Percentiles rank a stretch among this genome's conserved stretches.
These are phyloP conservation scores for Magnolia sinica DNA, from an alignment of 164 flowering plant species.

Conservation along the genomic window DNA sequence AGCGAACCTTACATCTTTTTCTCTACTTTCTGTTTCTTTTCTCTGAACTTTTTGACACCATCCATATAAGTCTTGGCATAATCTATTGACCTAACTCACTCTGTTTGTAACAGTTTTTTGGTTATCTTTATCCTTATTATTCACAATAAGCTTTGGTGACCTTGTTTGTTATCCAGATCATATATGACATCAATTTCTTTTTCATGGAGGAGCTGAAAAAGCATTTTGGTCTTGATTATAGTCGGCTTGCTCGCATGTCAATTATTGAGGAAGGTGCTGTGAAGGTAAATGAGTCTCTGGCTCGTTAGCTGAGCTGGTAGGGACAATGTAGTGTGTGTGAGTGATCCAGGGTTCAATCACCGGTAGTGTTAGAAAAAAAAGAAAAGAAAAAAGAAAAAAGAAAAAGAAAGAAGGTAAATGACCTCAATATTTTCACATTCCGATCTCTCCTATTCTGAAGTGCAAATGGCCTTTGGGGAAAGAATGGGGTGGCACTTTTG, in stretches of 20 bases:
- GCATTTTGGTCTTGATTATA: constrained; percentile 42
- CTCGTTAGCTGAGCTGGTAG: not conserved
- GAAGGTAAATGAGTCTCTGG: constrained; percentile 32
- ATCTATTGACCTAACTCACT: not conserved
- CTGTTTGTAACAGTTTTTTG: not conserved
- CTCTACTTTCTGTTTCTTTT: not conserved
- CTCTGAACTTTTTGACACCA: not conserved
- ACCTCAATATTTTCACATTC: not conserved
- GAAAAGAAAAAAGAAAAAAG: too few species aligned
- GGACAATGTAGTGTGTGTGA: too few species aligned
- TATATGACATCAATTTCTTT: constrained; percentile 47
- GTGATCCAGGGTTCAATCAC: too few species aligned
- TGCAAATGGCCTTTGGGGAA: not conserved
- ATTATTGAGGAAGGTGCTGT: constrained; percentile 63
- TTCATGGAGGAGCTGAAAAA: constrained; percentile 58
- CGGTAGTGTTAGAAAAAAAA: too few species aligned
- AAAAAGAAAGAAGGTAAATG: too few species aligned
- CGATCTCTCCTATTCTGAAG: not conserved
- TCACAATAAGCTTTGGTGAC: not conserved
- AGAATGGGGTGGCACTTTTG: not conserved
- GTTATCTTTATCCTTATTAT: not conserved
- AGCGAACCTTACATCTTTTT: too few species aligned
- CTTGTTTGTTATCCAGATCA: constrained; percentile 35
- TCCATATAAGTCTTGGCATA: not conserved
- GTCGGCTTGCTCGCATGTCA: constrained; percentile 50